Percentiles rank a stretch among this genome's conserved stretches.
Evolutionary conservation across 768 basidiomycete genomes (phyloP).

Genomic region (Lactarius hengduanensis): DNA sequence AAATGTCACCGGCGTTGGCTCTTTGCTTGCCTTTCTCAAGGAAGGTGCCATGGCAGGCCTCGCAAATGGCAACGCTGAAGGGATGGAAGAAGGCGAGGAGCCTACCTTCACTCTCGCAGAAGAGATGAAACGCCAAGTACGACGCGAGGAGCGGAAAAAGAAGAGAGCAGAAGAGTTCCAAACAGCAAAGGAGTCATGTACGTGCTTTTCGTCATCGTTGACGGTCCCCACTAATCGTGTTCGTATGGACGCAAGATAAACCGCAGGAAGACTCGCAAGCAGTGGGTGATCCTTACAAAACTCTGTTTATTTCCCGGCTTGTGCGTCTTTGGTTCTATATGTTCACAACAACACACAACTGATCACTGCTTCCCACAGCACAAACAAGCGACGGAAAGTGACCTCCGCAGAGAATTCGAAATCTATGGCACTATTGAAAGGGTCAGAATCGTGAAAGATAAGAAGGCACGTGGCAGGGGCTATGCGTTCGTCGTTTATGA

Average conservation of each 20-base stretch:
- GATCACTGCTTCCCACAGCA: slow-evolving; percentile 52
- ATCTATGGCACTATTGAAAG: slow-evolving; percentile 93
- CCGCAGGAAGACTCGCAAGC: slow-evolving; percentile 90
- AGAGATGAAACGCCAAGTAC: slow-evolving; percentile 75
- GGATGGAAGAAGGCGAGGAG: slow-evolving; percentile 84
- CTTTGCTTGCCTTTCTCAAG: slow-evolving; percentile 66
- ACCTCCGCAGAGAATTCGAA: slow-evolving; percentile 94
- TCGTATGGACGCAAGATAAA: slow-evolving; percentile 58
- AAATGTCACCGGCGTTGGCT: slow-evolving; percentile 72
- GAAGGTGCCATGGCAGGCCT: slow-evolving; percentile 74
- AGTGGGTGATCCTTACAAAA: slow-evolving; percentile 96
- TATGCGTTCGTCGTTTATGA: slow-evolving; percentile 99
- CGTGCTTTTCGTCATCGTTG: slow-evolving; percentile 36
- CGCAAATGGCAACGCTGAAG: slow-evolving; percentile 57
- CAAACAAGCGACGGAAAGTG: slow-evolving; percentile 87
- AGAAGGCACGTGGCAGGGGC: slow-evolving; percentile 81
- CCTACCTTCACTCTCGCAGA: slow-evolving; percentile 79
- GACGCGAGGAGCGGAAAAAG: slow-evolving; percentile 76
- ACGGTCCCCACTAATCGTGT: slow-evolving; percentile 18
- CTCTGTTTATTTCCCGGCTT: slow-evolving; percentile 91
- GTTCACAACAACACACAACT: not conserved
- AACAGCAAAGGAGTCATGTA: slow-evolving; percentile 82
- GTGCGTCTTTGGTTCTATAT: slow-evolving; percentile 42
- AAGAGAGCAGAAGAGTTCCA: slow-evolving; percentile 73
- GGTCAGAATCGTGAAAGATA: slow-evolving; percentile 89